phyloP scores from a whole-genome alignment of 2,329 filamentous ascomycete species.

The Neocucurbitaria cava region DNA sequence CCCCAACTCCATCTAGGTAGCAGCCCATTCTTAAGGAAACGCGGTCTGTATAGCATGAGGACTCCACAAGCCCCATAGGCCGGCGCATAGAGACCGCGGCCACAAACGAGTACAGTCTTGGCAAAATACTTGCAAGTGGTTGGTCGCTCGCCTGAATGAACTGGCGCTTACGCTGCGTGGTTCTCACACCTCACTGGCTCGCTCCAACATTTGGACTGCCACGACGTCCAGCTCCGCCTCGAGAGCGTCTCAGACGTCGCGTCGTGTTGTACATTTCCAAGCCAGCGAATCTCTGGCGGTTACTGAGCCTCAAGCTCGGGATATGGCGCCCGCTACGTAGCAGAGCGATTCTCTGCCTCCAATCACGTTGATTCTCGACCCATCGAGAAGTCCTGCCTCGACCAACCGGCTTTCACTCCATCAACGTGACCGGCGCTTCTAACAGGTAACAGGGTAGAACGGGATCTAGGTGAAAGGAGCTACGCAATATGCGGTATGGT shows the following conservation, averaged over 20 bases:
- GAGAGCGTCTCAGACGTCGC: constrained; percentile 46
- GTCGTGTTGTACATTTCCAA: constrained; percentile 42
- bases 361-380: constrained; percentile 37
- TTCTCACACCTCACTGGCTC: constrained; percentile 37
- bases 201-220: constrained; percentile 31
- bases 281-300: constrained; percentile 47
- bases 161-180: constrained; percentile 31
- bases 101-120: constrained; percentile 12
- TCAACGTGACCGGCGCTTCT: constrained; percentile 34
- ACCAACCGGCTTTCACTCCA: constrained; percentile 30
- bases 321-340: constrained; percentile 42
- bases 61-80: background rate
- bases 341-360: constrained; percentile 36
- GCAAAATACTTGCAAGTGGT: constrained; percentile 21
- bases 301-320: constrained; percentile 40
- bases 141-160: constrained; percentile 24
- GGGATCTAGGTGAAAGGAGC: constrained; percentile 22
- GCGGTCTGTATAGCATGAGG: background rate
- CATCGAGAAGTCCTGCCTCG: constrained; percentile 33
- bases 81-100: constrained; percentile 16
- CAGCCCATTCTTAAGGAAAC: background rate
- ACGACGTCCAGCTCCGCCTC: constrained; percentile 37
- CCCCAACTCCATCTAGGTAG: background rate
- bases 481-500: constrained; percentile 38
- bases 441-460: constrained; percentile 32